Base-by-base conservation (phyloP, 2,329 filamentous ascomycete species). In the Pyrenochaeta sp. region DNA sequence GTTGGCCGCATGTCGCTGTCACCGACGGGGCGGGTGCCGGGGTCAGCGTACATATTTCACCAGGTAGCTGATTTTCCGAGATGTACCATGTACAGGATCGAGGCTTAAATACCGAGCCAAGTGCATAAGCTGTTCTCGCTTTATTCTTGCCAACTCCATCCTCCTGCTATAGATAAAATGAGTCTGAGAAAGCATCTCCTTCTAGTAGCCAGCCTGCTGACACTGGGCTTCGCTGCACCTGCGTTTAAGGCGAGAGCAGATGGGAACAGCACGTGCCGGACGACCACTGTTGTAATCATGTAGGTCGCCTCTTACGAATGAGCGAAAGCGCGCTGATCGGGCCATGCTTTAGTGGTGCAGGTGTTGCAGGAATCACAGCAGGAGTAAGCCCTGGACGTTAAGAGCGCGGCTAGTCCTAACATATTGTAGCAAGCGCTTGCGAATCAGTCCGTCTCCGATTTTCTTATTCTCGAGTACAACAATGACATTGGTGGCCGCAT, bases 391-490 rank as follows among this genome's bases (percentile, higher is more conserved):
- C 12, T 15, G 7, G 25, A 10, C n/a, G 2, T 25, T 25, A 22
- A 4, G 22, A 25, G 25, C 3, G 19, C 10, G 40, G 22, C 27
- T 25, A 7, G 45, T 25, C 7, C 46, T 52, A 25, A 56, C 61
- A 9, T 66, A 3, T 34, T 27, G 1, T 58, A 83, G 81, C 86
- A 90, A 80, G 82, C 87, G 2, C 73, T 91, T 5, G 75, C 81
- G 4, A 88, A 90, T 52, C 81, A 83, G 2, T 89, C 86, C 0
- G 77, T 90, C 5, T 77, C 80, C 0, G 87, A 91, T 58, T 90
- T 91, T 57, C 52, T 90, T 7, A 87, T 91, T 46, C 73, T 91
- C 2, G 88, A 91, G 59, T 86, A 87, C 58, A 86, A 87, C 12
- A 79, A 84, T 57, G 81, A 84, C 12, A 84, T 91, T 56, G 88